A percentile compares a stretch with the other conserved stretches of the same genome.
Evolutionary conservation across 2,329 filamentous ascomycete species (phyloP).

Genomic region (Botryosphaeria dothidea): DNA sequence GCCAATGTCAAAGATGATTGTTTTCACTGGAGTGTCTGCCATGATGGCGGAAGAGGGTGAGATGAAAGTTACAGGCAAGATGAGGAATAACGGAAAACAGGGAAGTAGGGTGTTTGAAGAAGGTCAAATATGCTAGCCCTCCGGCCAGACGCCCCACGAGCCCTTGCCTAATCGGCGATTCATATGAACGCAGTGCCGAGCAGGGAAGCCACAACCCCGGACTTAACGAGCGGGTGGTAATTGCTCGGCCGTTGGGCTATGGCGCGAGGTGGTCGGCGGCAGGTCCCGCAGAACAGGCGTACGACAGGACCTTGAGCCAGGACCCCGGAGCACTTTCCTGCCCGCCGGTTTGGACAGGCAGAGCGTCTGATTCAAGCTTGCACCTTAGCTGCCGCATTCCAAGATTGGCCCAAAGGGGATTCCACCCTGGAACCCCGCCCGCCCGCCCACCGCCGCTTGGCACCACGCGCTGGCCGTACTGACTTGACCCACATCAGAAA

Average conservation of each 20-base stretch:
- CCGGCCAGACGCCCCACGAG: not conserved
- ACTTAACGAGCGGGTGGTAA: not conserved
- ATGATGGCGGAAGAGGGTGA: not conserved
- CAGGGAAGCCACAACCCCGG: not conserved
- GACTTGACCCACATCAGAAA: not conserved
- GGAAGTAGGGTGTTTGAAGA: not conserved
- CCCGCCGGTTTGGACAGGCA: not conserved
- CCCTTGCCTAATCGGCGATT: not conserved
- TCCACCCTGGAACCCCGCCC: not conserved
- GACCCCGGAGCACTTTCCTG: not conserved
- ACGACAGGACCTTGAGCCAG: not conserved
- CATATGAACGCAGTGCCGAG: not conserved
- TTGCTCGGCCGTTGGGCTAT: not conserved
- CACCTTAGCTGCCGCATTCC: not conserved
- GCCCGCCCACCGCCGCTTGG: not conserved
- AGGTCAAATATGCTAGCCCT: not conserved
- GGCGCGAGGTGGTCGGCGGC: not conserved
- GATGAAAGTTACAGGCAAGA: not conserved
- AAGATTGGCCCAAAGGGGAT: not conserved
- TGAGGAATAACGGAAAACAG: not conserved
- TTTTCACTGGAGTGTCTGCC: not conserved
- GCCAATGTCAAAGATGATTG: conserved; percentile 37
- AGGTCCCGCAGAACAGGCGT: not conserved
- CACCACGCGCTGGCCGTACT: not conserved
- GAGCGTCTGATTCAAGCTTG: not conserved